A percentile compares a stretch with the other conserved stretches of the same genome.
phyloP scores from a whole-genome alignment of 441 rosid genomes.

The Erodium moschatum region DNA sequence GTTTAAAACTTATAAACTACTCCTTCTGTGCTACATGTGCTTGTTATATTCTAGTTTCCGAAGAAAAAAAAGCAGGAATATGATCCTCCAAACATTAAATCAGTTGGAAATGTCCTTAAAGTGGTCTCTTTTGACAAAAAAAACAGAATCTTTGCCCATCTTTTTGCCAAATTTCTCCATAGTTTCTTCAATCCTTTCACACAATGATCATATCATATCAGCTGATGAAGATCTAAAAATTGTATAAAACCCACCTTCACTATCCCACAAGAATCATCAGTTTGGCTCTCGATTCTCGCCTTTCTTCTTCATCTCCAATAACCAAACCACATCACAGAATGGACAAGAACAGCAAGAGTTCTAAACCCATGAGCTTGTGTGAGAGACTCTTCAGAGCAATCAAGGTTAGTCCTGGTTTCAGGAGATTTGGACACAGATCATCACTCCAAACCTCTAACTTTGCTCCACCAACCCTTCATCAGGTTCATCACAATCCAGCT shows the following conservation, averaged over 20 bases:
- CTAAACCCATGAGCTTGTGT: neutral
- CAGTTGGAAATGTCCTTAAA: constrained; percentile 19
- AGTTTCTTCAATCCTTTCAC: constrained; percentile 4
- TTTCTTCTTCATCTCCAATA: neutral
- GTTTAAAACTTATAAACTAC: neutral
- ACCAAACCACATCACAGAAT: neutral
- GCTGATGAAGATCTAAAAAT: neutral
- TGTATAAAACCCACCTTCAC: neutral
- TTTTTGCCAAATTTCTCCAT: neutral
- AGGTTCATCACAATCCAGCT: no score
- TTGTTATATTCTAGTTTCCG: constrained; percentile 6
- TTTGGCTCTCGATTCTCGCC: neutral
- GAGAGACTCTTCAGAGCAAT: constrained; percentile 7
- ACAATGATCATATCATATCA: constrained; percentile 1
- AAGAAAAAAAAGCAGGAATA: constrained; percentile 21
- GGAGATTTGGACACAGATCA: neutral
- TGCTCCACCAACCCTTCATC: neutral
- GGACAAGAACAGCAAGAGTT: constrained; percentile 4
- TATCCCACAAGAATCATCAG: neutral
- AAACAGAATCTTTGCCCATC: constrained; percentile 14
- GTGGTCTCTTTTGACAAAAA: neutral
- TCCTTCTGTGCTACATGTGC: no score
- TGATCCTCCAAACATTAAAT: constrained; percentile 23
- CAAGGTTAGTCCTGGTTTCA: neutral
- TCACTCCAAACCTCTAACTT: neutral